Evolutionary conservation across 139 green algal species (phyloP).

Genomic region (Edaphochlamys debaryana): DNA sequence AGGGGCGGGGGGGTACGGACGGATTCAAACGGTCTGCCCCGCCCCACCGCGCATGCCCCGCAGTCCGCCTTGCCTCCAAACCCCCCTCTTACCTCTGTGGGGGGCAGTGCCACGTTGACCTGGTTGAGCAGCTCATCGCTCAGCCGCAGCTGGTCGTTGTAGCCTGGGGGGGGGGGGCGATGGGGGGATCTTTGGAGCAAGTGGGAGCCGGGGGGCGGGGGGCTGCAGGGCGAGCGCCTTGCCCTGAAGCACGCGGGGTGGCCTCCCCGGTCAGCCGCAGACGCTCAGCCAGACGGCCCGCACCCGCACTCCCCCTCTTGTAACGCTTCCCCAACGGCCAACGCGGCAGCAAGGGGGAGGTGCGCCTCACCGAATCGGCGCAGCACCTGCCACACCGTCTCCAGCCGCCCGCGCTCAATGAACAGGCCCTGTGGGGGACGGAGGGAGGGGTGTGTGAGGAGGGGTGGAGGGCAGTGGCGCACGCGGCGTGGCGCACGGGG

Average conservation of each 20-base stretch:
- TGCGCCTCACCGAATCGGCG: constrained; percentile 73
- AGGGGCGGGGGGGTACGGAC: background rate
- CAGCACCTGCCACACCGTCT: constrained; percentile 93
- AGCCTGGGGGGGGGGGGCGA: too few relatives aligned
- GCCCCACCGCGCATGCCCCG: too few relatives aligned
- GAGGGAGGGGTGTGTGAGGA: background rate
- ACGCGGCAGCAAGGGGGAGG: too few relatives aligned
- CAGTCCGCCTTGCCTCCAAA: background rate
- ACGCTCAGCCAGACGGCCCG: too few relatives aligned
- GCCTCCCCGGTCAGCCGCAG: too few relatives aligned
- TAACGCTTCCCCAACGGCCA: background rate
- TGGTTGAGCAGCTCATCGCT: constrained; percentile 62
- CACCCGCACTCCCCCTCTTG: too few relatives aligned
- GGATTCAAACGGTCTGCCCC: background rate
- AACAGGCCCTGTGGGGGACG: constrained; percentile 79
- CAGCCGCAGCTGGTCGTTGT: constrained; percentile 78
- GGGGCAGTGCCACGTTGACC: constrained; percentile 54
- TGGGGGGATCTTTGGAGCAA: too few relatives aligned
- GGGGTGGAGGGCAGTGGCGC: too few relatives aligned
- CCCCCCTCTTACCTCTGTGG: constrained; percentile 24
- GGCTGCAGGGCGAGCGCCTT: too few relatives aligned
- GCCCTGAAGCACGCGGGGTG: too few relatives aligned
- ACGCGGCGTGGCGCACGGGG: too few relatives aligned
- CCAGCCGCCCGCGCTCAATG: constrained; percentile 91
- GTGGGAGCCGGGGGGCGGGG: background rate